Evolutionary conservation across 2,329 filamentous ascomycete species (phyloP).

Genomic region (Nannizziopsis arthrosporioides): DNA sequence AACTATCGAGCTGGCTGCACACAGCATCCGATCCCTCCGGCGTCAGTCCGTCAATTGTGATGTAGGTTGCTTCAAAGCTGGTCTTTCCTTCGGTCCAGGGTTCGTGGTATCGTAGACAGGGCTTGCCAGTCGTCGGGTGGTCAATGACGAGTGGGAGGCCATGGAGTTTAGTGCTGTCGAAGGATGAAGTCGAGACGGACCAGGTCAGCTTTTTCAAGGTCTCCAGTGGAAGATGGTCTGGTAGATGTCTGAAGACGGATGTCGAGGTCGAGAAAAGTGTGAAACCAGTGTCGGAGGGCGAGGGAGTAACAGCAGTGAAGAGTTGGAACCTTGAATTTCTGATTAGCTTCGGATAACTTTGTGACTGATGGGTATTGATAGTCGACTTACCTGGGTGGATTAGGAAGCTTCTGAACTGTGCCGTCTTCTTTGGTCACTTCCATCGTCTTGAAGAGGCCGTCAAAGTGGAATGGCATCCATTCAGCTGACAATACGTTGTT

Average conservation of each 20-base stretch:
- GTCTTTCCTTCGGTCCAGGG: constrained; percentile 3
- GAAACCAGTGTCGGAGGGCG: constrained; percentile 3
- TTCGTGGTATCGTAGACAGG: constrained; percentile 3
- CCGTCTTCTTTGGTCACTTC: constrained; percentile 1
- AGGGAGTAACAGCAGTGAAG: constrained; percentile 1
- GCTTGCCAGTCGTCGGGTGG: constrained; percentile 3
- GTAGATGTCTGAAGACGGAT: constrained; percentile 1
- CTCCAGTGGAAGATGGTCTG: not conserved
- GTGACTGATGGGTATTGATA: not conserved
- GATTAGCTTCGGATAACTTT: not conserved
- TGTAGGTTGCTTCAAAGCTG: constrained; percentile 3
- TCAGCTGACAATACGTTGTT: constrained; percentile 4
- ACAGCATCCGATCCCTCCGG: not conserved
- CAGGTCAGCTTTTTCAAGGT: constrained; percentile 1
- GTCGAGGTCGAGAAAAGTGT: constrained; percentile 2
- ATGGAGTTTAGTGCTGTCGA: constrained; percentile 2
- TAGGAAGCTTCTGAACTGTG: not conserved
- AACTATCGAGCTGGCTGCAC: constrained; percentile 1
- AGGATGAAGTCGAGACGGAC: constrained; percentile 3
- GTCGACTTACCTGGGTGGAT: not conserved
- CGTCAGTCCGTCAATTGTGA: not conserved
- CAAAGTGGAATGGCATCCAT: constrained; percentile 7
- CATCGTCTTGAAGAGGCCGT: constrained; percentile 1
- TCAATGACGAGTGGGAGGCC: constrained; percentile 1
- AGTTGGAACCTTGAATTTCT: not conserved